phyloP scores from a whole-genome alignment of 495 filamentous ascomycete species.

The Lentithecium fluviatile region DNA sequence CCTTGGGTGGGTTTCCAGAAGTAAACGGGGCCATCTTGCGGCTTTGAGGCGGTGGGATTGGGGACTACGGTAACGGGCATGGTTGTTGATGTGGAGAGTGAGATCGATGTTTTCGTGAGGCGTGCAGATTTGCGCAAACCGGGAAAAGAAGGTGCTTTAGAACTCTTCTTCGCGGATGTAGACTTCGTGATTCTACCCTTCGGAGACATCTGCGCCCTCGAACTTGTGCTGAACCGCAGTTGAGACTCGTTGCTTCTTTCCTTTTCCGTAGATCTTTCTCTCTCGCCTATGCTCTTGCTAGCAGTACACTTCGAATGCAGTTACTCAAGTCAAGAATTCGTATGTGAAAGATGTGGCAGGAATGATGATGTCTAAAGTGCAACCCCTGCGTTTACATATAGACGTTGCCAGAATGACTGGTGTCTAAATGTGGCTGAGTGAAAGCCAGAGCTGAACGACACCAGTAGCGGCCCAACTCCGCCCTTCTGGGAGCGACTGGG shows the following conservation, averaged over 20 bases:
- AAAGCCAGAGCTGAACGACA: neutral
- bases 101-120: neutral
- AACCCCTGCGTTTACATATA: no score
- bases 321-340: no score
- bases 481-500: neutral
- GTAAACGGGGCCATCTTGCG: no score
- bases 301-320: no score
- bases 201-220: neutral
- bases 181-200: neutral
- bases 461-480: neutral
- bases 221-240: neutral
- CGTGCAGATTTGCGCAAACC: neutral
- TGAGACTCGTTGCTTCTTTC: neutral
- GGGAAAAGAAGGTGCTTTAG: neutral
- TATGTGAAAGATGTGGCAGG: neutral
- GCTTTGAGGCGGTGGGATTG: no score
- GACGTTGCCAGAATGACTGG: no score
- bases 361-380: no score
- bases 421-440: neutral
- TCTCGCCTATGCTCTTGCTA: no score
- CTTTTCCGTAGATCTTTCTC: no score
- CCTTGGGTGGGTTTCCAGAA: conserved; percentile 11
- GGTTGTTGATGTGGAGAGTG: no score
- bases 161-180: neutral
- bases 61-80: no score